A percentile compares a stretch with the other conserved stretches of the same genome.
Evolutionary conservation across 768 basidiomycete species (phyloP).

Genomic region (Hericium erinaceus): DNA sequence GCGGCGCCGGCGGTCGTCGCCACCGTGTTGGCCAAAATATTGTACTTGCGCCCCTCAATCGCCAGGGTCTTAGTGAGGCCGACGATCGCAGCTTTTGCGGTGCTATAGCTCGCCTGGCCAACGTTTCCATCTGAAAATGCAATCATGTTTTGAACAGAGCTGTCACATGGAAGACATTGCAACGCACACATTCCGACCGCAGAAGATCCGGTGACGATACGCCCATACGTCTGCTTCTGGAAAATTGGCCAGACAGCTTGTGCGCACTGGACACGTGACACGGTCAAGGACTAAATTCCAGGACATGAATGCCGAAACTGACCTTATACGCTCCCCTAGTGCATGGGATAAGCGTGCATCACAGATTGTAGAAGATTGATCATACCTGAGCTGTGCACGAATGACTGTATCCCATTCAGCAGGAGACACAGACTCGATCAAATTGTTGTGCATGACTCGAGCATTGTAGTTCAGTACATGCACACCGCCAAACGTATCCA

Average conservation of each 20-base stretch:
- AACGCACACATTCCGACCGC: conserved; percentile 84
- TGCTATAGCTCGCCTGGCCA: conserved; percentile 91
- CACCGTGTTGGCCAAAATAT: conserved; percentile 82
- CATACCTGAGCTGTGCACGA: conserved; percentile 67
- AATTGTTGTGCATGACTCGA: conserved; percentile 89
- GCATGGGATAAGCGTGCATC: background rate
- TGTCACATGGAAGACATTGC: background rate
- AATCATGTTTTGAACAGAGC: background rate
- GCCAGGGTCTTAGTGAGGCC: conserved; percentile 86
- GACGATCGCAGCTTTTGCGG: conserved; percentile 88
- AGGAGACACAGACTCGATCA: conserved; percentile 81
- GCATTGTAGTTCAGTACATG: conserved; percentile 91
- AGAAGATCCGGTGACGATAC: conserved; percentile 91
- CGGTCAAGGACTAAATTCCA: background rate
- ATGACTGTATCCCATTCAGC: conserved; percentile 93
- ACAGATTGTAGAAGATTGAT: background rate
- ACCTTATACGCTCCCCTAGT: conserved; percentile 81
- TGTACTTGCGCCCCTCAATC: conserved; percentile 86
- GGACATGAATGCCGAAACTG: background rate
- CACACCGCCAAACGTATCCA: conserved; percentile 81
- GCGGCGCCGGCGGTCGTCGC: conserved; percentile 86
- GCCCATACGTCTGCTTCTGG: conserved; percentile 92
- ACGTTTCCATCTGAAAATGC: conserved; percentile 75
- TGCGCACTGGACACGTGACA: conserved; percentile 47
- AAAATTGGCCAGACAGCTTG: conserved; percentile 97